Evolutionary conservation across 352 stramenopile genomes (phyloP), one percentile per base, ranked within the genome.

Genomic region (Globisporangium polare): DNA sequence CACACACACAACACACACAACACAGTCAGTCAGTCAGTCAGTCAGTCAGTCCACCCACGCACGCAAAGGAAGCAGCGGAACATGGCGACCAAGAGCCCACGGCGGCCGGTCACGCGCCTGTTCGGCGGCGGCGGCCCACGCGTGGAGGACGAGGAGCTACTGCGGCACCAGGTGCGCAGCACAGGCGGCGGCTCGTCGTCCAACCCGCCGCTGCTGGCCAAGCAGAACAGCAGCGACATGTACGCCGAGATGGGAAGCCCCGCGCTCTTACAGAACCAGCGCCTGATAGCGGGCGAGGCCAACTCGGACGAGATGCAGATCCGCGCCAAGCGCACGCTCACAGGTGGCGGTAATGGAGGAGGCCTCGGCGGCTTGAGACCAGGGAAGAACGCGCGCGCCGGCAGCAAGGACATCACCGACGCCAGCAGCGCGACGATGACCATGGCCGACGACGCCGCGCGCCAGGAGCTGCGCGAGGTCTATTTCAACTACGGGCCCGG

Each of bases 401-500:
- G 54, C 33, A 42, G 51, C 35, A 65, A 46, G 22, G 27, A 58
- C 18, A 24, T 20, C 5, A 53, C n/a, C 15, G 10, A 37, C 15
- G 13, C 18, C 24, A 53, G 47, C 47, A 46, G 41, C 41, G 41
- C 41, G 41, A 15, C 70, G 42, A 27, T 53, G 54, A 42, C 37
- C 49, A 66, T 27, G 27, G 53, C 20, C 35, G 47, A 29, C 3
- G 63, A 60, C 15, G 52, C 66, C 17, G 29, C 27, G 18, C 67
- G 58, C 22, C 60, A 71, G 42, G 29, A 76, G 15, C 53, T 90
- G 24, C 67, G 84, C 43, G 74, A 89, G 47, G 83, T 94, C 6
- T 90, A 83, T 47, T 83, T 92, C 49, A 91, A 93, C 64, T 86
- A 93, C 55, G 66, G 68, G 10, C 73, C 72, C 2, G 74, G 73